These are phyloP conservation scores for Fusarium anguioides DNA, from an alignment of 2,329 filamentous ascomycete genomes.

Conservation along the genomic window DNA sequence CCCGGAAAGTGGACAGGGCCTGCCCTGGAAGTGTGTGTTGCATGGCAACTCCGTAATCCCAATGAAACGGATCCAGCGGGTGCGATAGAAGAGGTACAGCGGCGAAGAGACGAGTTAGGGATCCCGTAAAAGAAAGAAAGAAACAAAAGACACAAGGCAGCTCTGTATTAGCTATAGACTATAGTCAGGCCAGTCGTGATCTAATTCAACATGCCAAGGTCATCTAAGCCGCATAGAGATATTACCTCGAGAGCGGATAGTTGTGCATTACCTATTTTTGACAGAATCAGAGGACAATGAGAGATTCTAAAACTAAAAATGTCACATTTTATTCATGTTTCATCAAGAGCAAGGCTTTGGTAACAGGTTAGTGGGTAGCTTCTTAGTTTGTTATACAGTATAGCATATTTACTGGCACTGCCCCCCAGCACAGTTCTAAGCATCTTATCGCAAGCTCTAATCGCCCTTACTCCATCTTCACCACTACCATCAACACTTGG, in stretches of 20 bases:
- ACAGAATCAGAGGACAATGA: no score
- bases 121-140: constrained; percentile 44
- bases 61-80: constrained; percentile 66
- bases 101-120: constrained; percentile 63
- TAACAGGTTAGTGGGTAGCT: neutral
- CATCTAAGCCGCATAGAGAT: neutral
- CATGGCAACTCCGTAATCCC: constrained; percentile 90
- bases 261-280: no score
- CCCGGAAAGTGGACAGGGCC: constrained; percentile 87
- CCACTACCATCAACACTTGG: neutral
- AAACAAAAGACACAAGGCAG: no score
- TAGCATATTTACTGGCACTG: neutral
- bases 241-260: neutral
- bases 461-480: neutral
- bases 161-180: no score
- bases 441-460: neutral
- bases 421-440: neutral
- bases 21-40: constrained; percentile 82
- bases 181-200: neutral
- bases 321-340: no score
- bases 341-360: neutral
- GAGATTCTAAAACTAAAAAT: no score
- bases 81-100: constrained; percentile 69
- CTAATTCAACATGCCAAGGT: neutral
- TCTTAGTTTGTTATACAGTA: neutral